phyloP scores from a whole-genome alignment of 495 filamentous ascomycete species.

The Penicillium alfredii region DNA sequence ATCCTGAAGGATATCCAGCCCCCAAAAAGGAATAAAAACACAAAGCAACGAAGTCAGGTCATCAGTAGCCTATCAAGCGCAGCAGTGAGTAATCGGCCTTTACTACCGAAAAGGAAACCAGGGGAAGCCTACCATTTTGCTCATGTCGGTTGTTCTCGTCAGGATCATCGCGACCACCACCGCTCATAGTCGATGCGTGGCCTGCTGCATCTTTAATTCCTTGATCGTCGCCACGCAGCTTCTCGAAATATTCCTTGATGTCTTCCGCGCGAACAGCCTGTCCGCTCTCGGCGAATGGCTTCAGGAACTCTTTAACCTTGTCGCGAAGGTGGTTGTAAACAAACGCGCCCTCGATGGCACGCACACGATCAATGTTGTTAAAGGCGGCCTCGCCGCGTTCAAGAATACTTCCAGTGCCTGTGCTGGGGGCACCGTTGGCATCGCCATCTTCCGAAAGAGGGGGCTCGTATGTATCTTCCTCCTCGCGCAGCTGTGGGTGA shows the following conservation, averaged over 20 bases:
- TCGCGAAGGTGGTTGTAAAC: constrained; percentile 93
- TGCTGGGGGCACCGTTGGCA: constrained; percentile 43
- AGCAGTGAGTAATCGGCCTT: too few relatives aligned
- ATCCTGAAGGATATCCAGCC: neutral
- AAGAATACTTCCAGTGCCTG: constrained; percentile 65
- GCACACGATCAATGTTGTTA: constrained; percentile 81
- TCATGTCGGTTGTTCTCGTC: constrained; percentile 25
- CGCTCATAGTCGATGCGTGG: constrained; percentile 23
- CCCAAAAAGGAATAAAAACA: too few relatives aligned
- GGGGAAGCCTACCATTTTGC: constrained; percentile 31
- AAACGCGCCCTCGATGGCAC: constrained; percentile 95
- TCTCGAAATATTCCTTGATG: constrained; percentile 93
- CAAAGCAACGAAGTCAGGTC: too few relatives aligned
- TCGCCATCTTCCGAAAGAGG: constrained; percentile 61
- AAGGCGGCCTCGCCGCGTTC: constrained; percentile 88
- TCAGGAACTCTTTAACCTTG: constrained; percentile 84
- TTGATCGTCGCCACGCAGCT: constrained; percentile 77
- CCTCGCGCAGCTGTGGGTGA: constrained; percentile 78
- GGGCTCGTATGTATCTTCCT: constrained; percentile 89
- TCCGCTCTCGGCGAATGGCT: constrained; percentile 88
- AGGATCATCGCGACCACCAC: constrained; percentile 16
- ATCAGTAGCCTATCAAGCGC: constrained; percentile 19
- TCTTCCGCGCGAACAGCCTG: constrained; percentile 84
- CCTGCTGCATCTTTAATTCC: constrained; percentile 44
- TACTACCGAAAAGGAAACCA: too few relatives aligned